Evolutionary conservation across 768 basidiomycete genomes (phyloP).

Genomic region (Pulveroboletus sp.): DNA sequence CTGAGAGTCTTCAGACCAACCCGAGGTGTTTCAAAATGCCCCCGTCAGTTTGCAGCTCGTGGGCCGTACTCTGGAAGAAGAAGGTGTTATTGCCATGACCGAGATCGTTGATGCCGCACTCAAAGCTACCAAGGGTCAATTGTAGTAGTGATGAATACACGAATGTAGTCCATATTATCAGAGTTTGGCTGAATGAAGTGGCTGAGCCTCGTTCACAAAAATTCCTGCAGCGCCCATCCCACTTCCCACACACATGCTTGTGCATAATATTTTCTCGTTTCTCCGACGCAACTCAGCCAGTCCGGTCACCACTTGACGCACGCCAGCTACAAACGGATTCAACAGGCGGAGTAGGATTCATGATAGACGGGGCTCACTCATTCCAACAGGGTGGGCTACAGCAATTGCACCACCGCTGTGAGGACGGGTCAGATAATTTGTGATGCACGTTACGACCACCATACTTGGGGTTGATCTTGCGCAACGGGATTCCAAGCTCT

Average conservation of each 20-base stretch:
- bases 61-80: conserved; percentile 71
- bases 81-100: conserved; percentile 67
- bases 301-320: conserved; percentile 87
- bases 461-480: conserved; percentile 85
- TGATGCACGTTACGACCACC: conserved; percentile 18
- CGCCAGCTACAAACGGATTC: conserved; percentile 54
- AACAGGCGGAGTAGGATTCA: conserved; percentile 9
- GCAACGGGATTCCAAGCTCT: conserved; percentile 68
- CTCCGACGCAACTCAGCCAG: conserved; percentile 74
- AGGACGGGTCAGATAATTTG: neutral
- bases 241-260: conserved; percentile 80
- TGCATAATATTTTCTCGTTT: conserved; percentile 70
- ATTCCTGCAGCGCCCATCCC: conserved; percentile 88
- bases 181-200: conserved; percentile 23
- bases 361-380: conserved; percentile 53
- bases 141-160: no score
- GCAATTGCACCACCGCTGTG: conserved; percentile 83
- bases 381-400: conserved; percentile 76
- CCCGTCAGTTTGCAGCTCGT: conserved; percentile 68
- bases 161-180: no score
- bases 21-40: conserved; percentile 50
- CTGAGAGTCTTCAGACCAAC: conserved; percentile 46
- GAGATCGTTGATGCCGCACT: conserved; percentile 62
- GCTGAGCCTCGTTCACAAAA: conserved; percentile 65
- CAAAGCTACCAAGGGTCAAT: conserved; percentile 19